Percentiles rank a stretch among this genome's conserved stretches.
These are phyloP conservation scores for Beauveria sp. DNA, from an alignment of 2,329 filamentous ascomycete species.

Conservation along the genomic window DNA sequence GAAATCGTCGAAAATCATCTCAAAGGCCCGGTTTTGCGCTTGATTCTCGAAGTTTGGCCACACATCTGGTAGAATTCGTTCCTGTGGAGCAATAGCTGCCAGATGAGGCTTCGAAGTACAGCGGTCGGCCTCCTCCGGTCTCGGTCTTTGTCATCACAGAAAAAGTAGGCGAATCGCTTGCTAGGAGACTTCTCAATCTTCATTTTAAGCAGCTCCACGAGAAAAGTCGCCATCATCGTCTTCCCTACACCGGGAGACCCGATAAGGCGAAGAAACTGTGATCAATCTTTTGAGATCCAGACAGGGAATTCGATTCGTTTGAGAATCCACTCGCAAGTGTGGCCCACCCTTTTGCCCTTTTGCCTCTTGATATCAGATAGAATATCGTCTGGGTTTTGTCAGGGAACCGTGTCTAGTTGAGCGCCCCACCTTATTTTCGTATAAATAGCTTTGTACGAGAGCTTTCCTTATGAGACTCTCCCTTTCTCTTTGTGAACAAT, in stretches of 20 bases:
- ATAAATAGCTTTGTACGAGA: neutral
- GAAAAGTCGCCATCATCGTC: constrained; percentile 13
- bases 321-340: constrained; percentile 13
- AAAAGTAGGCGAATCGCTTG: constrained; percentile 10
- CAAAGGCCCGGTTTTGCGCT: neutral
- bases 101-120: constrained; percentile 13
- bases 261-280: constrained; percentile 10
- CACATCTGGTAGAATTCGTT: constrained; percentile 10
- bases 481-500: neutral
- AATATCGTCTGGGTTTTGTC: constrained; percentile 9
- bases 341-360: constrained; percentile 9
- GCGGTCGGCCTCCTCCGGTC: constrained; percentile 5
- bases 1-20: constrained; percentile 1
- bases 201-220: constrained; percentile 4
- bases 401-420: no score
- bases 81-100: constrained; percentile 13
- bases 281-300: neutral
- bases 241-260: constrained; percentile 14
- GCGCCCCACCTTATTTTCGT: no score
- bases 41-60: neutral
- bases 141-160: constrained; percentile 12
- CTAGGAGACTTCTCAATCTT: constrained; percentile 7
- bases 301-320: constrained; percentile 10
- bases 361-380: constrained; percentile 3
- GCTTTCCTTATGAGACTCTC: neutral